Evolutionary conservation across 306 rosid species (phyloP).

Genomic region (Vicia sativa): DNA sequence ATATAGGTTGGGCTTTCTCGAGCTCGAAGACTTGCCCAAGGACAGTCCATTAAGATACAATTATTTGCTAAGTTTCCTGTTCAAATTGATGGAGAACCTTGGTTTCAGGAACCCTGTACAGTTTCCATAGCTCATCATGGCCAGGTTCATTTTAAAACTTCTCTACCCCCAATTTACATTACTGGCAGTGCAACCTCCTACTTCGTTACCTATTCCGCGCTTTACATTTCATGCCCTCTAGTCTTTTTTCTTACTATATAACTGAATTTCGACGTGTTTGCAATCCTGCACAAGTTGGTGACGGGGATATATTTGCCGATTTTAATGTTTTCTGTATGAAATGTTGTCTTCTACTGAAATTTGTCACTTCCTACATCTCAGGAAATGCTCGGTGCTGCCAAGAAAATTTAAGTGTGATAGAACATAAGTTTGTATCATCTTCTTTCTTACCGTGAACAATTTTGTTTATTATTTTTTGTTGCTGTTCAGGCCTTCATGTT

Average conservation of each 20-base stretch:
- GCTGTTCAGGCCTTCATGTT: slow-evolving; percentile 91
- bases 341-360: slow-evolving; percentile 8
- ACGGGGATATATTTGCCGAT: slow-evolving; percentile 12
- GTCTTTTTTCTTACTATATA: neutral
- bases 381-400: slow-evolving; percentile 19
- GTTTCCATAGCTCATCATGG: slow-evolving; percentile 84
- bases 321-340: slow-evolving; percentile 17
- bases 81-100: slow-evolving; percentile 98
- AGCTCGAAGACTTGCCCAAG: slow-evolving; percentile 98
- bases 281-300: slow-evolving; percentile 6
- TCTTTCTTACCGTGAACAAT: slow-evolving; percentile 16
- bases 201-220: slow-evolving; percentile 4
- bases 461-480: slow-evolving; percentile 23
- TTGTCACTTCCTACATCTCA: slow-evolving; percentile 15
- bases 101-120: slow-evolving; percentile 85
- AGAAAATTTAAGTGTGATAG: neutral
- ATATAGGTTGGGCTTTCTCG: slow-evolving; percentile 96
- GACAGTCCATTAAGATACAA: slow-evolving; percentile 83
- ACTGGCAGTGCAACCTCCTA: slow-evolving; percentile 7
- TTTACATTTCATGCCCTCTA: slow-evolving; percentile 8
- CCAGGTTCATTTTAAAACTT: slow-evolving; percentile 66
- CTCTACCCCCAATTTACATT: neutral
- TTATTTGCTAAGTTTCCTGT: slow-evolving; percentile 81
- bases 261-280: slow-evolving; percentile 27
- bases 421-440: neutral